phyloP scores from a whole-genome alignment of 1,284 basidiomycete genomes.

The Irpex sp. region DNA sequence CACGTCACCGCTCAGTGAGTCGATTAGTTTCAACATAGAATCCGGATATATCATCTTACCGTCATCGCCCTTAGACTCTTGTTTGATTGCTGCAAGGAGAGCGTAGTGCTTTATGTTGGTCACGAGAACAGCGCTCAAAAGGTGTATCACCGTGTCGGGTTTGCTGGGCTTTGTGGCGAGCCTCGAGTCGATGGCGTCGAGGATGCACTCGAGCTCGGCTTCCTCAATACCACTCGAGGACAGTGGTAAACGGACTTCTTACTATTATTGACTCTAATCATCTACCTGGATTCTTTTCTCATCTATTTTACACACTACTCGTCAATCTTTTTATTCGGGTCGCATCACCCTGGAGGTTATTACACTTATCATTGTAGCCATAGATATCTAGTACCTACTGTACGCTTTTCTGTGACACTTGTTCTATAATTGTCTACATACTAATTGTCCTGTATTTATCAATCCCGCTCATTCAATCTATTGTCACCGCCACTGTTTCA shows the following conservation, averaged over 20 bases:
- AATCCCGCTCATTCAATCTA: no score
- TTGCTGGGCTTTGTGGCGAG: constrained; percentile 39
- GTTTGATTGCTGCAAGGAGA: constrained; percentile 33
- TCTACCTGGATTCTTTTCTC: background rate
- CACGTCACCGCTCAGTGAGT: constrained; percentile 38
- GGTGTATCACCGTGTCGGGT: constrained; percentile 48
- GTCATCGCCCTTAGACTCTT: constrained; percentile 27
- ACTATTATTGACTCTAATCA: background rate
- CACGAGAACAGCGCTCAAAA: constrained; percentile 43
- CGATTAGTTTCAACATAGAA: background rate
- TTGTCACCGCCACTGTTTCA: no score
- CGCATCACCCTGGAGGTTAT: background rate
- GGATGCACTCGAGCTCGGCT: constrained; percentile 45
- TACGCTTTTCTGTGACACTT: background rate
- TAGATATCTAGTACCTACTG: constrained; percentile 14
- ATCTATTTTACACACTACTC: background rate
- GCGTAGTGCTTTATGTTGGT: constrained; percentile 46
- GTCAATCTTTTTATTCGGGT: background rate
- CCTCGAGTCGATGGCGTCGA: constrained; percentile 33
- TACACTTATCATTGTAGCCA: constrained; percentile 14
- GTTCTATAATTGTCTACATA: background rate
- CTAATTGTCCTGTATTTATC: background rate
- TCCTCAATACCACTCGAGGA: constrained; percentile 35
- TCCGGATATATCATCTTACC: constrained; percentile 8
- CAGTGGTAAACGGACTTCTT: constrained; percentile 35